Evolutionary conservation across 495 filamentous ascomycete species (phyloP), one percentile per base, ranked within the genome.

Genomic region (Lindgomyces ingoldianus): DNA sequence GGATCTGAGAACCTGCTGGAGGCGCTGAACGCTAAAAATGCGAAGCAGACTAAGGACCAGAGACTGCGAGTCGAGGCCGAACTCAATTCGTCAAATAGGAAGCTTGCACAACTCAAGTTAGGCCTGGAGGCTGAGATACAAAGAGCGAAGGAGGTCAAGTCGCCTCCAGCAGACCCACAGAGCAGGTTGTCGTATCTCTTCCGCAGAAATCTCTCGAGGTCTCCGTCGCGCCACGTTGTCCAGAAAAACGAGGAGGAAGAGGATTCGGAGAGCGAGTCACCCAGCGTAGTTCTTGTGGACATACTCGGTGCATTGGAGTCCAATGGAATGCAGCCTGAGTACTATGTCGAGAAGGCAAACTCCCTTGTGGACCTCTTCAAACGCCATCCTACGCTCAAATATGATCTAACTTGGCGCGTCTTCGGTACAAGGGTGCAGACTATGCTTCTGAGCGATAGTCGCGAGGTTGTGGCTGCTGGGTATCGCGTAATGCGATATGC

Each of bases 1-100:
- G 94, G 94, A 24, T 96, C 93, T 54, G 94, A 98, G 81, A 98
- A 98, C 73, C 85, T 98, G 83, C 77, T 98, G 53, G 94, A 97
- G 78, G 94, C 93, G 18, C 74, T 98, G 61, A 89, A 95, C 70
- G 80, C 86, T n/a, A 98, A 98, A 76, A 96, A 94, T 72, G 86
- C 89, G 12, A 98, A 98, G 74, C 92, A 98, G 72, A 89, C 90
- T 21, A 96, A 91, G 70, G 92, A 96, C 50, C 95, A 97, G 74
- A 85, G 91, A 56, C 79, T 85, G 54, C 82, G 85, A 70, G 93
- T 96, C 8, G 95, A 98, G 76, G 87, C 87, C 54, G 93, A 98
- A 78, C 81, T 98, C 57, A 93, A 86, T 74, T 85, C 89, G 24
- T 93, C 92, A n/a, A 98, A 96, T 72, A 82, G 84, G 69, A 91